These are phyloP conservation scores for Salix koriyanagi DNA, from an alignment of 345 rosid species.

Conservation along the genomic window DNA sequence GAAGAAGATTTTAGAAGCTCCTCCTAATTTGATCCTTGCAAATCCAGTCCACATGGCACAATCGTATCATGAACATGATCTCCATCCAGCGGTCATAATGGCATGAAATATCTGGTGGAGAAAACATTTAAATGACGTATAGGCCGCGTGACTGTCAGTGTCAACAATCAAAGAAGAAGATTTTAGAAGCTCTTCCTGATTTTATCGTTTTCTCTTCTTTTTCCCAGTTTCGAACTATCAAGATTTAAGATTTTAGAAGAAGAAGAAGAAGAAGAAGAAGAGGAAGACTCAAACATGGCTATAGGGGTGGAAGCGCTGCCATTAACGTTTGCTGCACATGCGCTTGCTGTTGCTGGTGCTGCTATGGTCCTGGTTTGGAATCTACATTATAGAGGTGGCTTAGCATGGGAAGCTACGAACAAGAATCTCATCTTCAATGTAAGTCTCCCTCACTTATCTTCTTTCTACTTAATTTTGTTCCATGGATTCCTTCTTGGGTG, in stretches of 20 bases:
- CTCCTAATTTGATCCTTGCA: background rate
- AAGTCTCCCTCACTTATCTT: slow-evolving; percentile 7
- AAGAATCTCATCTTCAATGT: slow-evolving; percentile 93
- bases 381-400: slow-evolving; percentile 67
- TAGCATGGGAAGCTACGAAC: slow-evolving; percentile 85
- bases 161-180: background rate
- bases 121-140: background rate
- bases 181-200: too few relatives aligned
- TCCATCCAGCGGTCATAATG: slow-evolving; percentile 12
- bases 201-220: background rate
- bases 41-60: slow-evolving; percentile 4
- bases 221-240: too few relatives aligned
- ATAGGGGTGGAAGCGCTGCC: slow-evolving; percentile 47
- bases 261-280: background rate
- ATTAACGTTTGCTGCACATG: slow-evolving; percentile 58
- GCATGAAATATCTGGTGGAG: background rate
- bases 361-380: slow-evolving; percentile 79
- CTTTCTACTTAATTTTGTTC: background rate
- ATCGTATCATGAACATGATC: background rate
- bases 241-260: background rate
- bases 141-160: background rate
- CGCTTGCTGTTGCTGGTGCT: slow-evolving; percentile 51
- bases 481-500: background rate
- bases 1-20: too few relatives aligned
- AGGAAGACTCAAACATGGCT: slow-evolving; percentile 30